Base-by-base conservation (phyloP, 169 alveolate species). In the Plasmodium malariae region DNA sequence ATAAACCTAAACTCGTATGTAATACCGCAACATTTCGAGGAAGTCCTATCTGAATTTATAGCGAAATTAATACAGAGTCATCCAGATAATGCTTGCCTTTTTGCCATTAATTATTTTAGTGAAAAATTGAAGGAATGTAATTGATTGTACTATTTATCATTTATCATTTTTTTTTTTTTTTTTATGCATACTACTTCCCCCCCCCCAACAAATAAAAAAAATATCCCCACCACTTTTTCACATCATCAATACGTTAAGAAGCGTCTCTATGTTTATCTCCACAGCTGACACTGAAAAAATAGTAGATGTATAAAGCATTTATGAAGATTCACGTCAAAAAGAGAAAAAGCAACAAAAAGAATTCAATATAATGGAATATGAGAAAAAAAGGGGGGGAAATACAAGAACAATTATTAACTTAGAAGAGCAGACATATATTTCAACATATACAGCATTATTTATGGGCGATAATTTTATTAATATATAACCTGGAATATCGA, bases 401-500 rank as follows among this genome's bases (percentile, higher is more conserved):
- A n/a, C n/a, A n/a, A n/a, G n/a, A n/a, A n/a, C n/a, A n/a, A n/a
- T n/a, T n/a, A n/a, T n/a, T n/a, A n/a, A n/a, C n/a, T n/a, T n/a
- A n/a, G n/a, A n/a, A n/a, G n/a, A n/a, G n/a, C n/a, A n/a, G n/a
- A n/a, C n/a, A n/a, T n/a, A n/a, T n/a, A n/a, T n/a, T n/a, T n/a
- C n/a, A n/a, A n/a, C n/a, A n/a, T n/a, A n/a, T n/a, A n/a, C n/a
- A n/a, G n/a, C n/a, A n/a, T n/a, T n/a, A n/a, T n/a, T n/a, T n/a
- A n/a, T n/a, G n/a, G n/a, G n/a, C n/a, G n/a, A n/a, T n/a, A n/a
- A n/a, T n/a, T n/a, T n/a, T n/a, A n/a, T n/a, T n/a, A n/a, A n/a
- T n/a, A n/a, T n/a, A n/a, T 26, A 30, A 80, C 90, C 90, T 59
- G 90, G 90, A 48, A 80, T 48, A 37, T 80, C 80, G 19, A 80